Base-by-base conservation (phyloP, 192 early-diverging fungal genomes). In the Umbelopsis isabellina region DNA sequence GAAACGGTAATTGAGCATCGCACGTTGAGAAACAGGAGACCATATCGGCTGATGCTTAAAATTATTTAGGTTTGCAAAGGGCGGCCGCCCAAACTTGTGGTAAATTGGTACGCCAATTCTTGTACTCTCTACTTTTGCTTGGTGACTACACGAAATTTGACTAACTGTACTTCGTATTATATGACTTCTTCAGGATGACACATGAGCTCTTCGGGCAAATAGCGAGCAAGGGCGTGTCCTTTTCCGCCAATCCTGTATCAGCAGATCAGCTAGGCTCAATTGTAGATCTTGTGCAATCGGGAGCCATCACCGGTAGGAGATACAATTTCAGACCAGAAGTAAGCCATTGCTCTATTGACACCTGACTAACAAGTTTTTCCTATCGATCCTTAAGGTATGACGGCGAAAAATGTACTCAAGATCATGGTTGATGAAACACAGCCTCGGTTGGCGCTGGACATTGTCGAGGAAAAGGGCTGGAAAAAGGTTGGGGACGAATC, bases 381-480 rank as follows among this genome's bases (percentile, higher is more conserved):
- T 49, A 41, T n/a, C 33, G 22, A 25, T 46, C 6, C 0, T 20
- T 37, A 12, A 78, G 75, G 86, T 5, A 85, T 82, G 12, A 81
- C 84, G 10, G 94, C 88, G 0, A 95, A 94, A 78, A 76, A 85
- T 37, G 80, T 93, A 8, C 78, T 97, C 18, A 79, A 84, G 16
- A 46, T 83, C 23, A 91, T 94, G 85, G 78, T 97, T 47, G 82
- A 88, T 35, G 91, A 87, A 1, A 84, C 89, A 23, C 50, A 66
- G 44, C 45, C 50, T 7, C 82, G 84, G 13, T 67, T 72, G 0
- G 85, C 88, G 1, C 46, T 47, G 7, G 84, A 78, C 0, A 91
- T 95, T 51, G 86, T 91, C 8, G 68, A 86, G 49, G 86, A 81
- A 18, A 83, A 88, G 53, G 89, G 90, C 3, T 91, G 84, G 86